phyloP scores from a whole-genome alignment of 495 filamentous ascomycete genomes.

The Cercophora scortea region DNA sequence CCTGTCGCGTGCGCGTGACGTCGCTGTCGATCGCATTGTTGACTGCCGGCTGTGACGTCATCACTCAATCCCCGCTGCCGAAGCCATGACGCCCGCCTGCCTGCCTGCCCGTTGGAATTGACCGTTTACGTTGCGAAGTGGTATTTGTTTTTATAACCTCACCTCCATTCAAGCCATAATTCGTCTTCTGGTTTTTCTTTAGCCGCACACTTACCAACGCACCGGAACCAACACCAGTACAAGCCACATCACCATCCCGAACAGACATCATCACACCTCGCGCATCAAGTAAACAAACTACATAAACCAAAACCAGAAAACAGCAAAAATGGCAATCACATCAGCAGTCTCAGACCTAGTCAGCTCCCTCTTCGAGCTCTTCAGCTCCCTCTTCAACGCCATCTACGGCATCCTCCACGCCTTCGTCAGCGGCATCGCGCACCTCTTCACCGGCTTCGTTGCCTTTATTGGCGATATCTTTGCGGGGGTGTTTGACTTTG shows the following conservation, averaged over 20 bases:
- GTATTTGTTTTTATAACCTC: not conserved
- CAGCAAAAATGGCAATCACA: constrained; percentile 24
- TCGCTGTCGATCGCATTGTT: too few species aligned
- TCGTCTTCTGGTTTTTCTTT: not conserved
- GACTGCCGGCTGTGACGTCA: too few species aligned
- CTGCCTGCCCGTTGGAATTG: too few species aligned
- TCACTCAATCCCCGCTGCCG: too few species aligned
- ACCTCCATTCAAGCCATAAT: not conserved
- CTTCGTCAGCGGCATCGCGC: constrained; percentile 15
- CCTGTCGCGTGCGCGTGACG: too few species aligned
- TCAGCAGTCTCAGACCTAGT: constrained; percentile 22
- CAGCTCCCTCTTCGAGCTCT: constrained; percentile 24
- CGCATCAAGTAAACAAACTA: not conserved
- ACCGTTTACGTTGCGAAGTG: too few species aligned
- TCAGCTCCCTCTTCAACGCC: constrained; percentile 20
- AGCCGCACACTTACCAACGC: not conserved
- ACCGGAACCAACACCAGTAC: too few species aligned
- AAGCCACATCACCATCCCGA: not conserved
- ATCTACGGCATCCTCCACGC: constrained; percentile 21
- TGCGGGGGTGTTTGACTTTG: constrained; percentile 21
- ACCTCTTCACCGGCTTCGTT: constrained; percentile 20
- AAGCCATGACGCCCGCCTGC: too few species aligned
- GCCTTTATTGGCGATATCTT: constrained; percentile 18
- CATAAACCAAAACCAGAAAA: not conserved
- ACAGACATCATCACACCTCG: not conserved